A percentile compares a stretch with the other conserved stretches of the same genome.
phyloP scores from a whole-genome alignment of 2,329 filamentous ascomycete species.

The Microsporum ferrugineum region DNA sequence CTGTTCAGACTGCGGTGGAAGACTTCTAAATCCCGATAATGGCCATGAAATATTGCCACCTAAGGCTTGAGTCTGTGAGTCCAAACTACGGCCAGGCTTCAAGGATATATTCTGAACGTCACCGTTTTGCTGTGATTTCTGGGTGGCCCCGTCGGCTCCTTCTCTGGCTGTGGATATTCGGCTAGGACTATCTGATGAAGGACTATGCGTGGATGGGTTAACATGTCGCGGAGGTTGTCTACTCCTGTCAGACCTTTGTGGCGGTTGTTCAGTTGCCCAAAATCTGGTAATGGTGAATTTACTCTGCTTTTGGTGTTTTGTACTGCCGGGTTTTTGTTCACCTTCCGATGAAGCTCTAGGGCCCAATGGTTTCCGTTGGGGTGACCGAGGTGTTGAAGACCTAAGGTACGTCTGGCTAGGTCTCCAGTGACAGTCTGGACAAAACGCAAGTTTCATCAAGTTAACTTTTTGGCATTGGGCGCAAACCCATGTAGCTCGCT shows the following conservation, averaged over 20 bases:
- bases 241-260: not conserved
- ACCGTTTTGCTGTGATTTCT: not conserved
- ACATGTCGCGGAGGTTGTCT: not conserved
- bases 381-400: not conserved
- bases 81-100: not conserved
- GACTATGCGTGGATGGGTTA: not conserved
- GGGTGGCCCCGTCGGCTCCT: not conserved
- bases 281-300: not conserved
- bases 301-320: not conserved
- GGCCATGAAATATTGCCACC: not conserved
- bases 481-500: not conserved
- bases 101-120: not conserved
- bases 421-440: not conserved
- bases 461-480: not conserved
- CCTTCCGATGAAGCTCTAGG: not conserved
- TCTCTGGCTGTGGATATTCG: not conserved
- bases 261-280: not conserved
- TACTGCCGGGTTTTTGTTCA: not conserved
- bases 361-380: not conserved
- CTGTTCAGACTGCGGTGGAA: not conserved
- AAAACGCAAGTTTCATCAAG: not conserved
- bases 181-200: not conserved
- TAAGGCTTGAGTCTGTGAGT: not conserved
- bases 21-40: not conserved
- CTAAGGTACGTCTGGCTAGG: not conserved